These are phyloP conservation scores for Suillus hirtellus DNA, from an alignment of 768 basidiomycete species.

Conservation along the genomic window DNA sequence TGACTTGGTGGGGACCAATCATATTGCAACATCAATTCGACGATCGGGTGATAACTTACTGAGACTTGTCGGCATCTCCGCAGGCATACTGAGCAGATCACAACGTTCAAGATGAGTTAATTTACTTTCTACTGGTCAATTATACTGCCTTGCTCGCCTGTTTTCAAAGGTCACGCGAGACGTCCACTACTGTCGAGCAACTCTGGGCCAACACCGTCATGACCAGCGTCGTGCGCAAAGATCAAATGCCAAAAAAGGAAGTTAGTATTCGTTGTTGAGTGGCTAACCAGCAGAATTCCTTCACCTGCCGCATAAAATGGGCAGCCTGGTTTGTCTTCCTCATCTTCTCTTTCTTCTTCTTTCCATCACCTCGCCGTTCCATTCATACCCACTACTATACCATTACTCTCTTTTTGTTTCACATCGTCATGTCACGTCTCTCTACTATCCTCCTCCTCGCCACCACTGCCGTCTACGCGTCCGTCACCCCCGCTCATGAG, in stretches of 20 bases:
- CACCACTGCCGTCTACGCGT: slow-evolving; percentile 22
- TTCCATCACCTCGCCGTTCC: slow-evolving; percentile 42
- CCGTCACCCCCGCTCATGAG: slow-evolving; percentile 21
- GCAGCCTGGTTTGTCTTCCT: slow-evolving; percentile 9
- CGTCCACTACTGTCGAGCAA: neutral
- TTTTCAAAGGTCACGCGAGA: neutral
- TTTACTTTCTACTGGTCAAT: neutral
- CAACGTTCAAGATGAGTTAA: neutral
- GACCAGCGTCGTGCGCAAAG: neutral
- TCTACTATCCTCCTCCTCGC: slow-evolving; percentile 28
- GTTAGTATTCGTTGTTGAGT: slow-evolving; percentile 16
- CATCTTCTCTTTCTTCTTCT: slow-evolving; percentile 29
- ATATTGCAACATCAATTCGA: neutral
- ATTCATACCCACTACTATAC: slow-evolving; percentile 3
- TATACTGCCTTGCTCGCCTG: neutral
- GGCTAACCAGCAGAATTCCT: slow-evolving; percentile 30
- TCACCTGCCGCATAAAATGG: slow-evolving; percentile 28
- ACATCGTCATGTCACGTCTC: slow-evolving; percentile 29
- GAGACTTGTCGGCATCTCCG: neutral
- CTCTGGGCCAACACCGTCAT: neutral
- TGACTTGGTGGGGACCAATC: neutral
- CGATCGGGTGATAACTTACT: neutral
- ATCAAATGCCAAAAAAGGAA: slow-evolving; percentile 15
- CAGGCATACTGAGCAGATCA: neutral
- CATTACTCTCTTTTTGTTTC: slow-evolving; percentile 6